These are phyloP conservation scores for Staphylotrichum tortipilum DNA, from an alignment of 495 filamentous ascomycete species.

Conservation along the genomic window DNA sequence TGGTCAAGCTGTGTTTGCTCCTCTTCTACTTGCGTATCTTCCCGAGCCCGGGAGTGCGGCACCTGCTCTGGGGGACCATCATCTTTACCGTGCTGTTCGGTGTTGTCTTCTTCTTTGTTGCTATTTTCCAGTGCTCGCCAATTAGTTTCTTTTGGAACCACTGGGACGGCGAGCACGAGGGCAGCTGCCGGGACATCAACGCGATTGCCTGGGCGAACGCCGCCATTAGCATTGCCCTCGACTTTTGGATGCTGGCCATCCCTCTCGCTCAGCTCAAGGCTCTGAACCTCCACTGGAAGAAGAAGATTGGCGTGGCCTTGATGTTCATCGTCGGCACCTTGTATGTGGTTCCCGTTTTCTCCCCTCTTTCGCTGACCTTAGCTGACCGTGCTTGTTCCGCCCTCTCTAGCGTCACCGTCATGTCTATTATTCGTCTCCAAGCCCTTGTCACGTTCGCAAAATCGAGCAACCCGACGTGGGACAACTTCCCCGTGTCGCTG, in stretches of 20 bases:
- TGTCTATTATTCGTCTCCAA: conserved; percentile 11
- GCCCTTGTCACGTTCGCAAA: not conserved
- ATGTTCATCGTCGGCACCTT: conserved; percentile 35
- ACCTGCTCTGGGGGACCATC: conserved; percentile 11
- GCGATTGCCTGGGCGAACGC: conserved; percentile 15
- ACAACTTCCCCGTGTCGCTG: conserved; percentile 11
- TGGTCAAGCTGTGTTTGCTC: conserved; percentile 7
- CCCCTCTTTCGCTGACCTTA: not conserved
- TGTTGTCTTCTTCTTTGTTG: conserved; percentile 6
- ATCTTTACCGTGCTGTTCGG: conserved; percentile 6
- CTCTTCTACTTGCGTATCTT: conserved; percentile 16
- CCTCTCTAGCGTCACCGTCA: conserved; percentile 6
- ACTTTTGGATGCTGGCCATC: conserved; percentile 11
- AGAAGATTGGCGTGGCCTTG: conserved; percentile 24
- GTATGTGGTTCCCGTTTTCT: conserved; percentile 14
- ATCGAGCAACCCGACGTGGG: conserved; percentile 6
- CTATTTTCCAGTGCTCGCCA: conserved; percentile 23
- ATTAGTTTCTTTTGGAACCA: conserved; percentile 22
- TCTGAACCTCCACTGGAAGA: conserved; percentile 28
- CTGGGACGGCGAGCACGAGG: conserved; percentile 14
- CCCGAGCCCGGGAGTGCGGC: not conserved
- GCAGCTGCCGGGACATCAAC: conserved; percentile 20
- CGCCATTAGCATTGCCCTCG: conserved; percentile 10
- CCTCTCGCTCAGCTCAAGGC: conserved; percentile 15
- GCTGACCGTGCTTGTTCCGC: too few species aligned